Base-by-base conservation (phyloP, 805 yeast genomes). In the Zygosaccharomyces kombuchaensis region DNA sequence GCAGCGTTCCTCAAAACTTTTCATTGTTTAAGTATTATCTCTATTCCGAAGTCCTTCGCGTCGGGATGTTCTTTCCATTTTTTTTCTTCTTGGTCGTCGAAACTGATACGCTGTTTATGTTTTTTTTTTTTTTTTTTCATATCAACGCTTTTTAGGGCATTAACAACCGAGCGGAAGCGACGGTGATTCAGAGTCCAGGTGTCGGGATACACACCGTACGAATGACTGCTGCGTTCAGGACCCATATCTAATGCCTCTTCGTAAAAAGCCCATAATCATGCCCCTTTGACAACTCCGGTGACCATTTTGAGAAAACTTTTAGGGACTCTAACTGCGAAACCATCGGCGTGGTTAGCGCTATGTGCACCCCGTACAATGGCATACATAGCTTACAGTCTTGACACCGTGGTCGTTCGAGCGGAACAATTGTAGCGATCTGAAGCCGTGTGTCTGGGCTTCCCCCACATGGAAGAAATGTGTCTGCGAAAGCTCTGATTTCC, bases 11-110 rank as follows among this genome's bases (percentile, higher is more conserved):
- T 10, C 32, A 29, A 19, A n/a, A 21, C 8, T 17, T 35, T 35
- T 19, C 6, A 38, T 38, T 27, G 16, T 38, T 38, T 38, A 38
- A 38, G 41, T 38, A 38, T 38, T 38, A 17, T 21, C 34, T 26
- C 7, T 38, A 9, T 8, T 6, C 16, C 26, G 41, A 27, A 27
- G 34, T 22, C 34, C 41, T 17, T 38, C 34, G 34, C 34, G 16
- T 38, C 40, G 30, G 29, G 16, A 6, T 22, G 17, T 26, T 19
- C 23, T 27, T 38, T 25, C 34, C 25, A 27, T 38, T 31, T n/a
- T 10, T 29, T 29, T n/a, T 10, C 12, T 29, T 29, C 32, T 10
- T 13, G 16, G 32, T 10, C 32, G 32, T 38, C 34, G 14, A 36
- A 36, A 26, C n/a, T 25, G 34, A 38, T 27, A 38, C 8, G 34